Conservation (phyloP, 768 basidiomycete species). For the Cubamyces lactineus region DNA sequence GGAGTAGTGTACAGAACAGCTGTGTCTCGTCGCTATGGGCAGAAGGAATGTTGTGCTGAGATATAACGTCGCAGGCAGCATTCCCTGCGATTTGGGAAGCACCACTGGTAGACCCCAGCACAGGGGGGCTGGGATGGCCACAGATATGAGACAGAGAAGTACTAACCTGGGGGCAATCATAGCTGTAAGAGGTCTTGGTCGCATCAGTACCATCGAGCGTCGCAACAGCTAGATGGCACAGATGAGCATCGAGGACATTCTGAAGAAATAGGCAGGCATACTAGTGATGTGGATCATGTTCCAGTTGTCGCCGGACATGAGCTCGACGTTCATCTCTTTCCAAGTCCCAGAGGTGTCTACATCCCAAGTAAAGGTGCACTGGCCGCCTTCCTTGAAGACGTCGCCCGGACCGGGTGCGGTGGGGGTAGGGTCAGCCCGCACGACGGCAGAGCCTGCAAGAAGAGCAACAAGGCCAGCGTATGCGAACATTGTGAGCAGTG, state of each 20-base stretch:
- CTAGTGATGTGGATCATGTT: conserved; percentile 69
- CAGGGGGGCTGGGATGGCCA: no score
- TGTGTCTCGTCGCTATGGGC: no score
- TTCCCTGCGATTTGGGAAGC: no score
- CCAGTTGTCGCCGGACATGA: conserved; percentile 80
- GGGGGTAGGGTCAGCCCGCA: conserved; percentile 63
- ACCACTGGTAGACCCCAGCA: no score
- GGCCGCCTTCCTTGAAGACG: conserved; percentile 56
- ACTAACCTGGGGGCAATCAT: conserved; percentile 65
- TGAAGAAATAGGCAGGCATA: conserved; percentile 37
- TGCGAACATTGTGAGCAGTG: conserved; percentile 28
- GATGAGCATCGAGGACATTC: not conserved
- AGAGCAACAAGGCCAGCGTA: conserved; percentile 28
- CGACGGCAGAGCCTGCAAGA: conserved; percentile 39
- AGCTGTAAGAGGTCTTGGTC: conserved; percentile 49
- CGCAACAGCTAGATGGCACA: conserved; percentile 55
- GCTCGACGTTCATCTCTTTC: conserved; percentile 73
- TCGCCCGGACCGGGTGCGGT: conserved; percentile 61
- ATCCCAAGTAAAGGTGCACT: conserved; percentile 62
- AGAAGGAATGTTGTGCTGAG: no score
- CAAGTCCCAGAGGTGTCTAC: conserved; percentile 62
- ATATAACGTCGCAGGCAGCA: no score
- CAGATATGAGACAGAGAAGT: not conserved
- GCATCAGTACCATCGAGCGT: conserved; percentile 61
- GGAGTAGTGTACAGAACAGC: no score